These are phyloP conservation scores for Cutaneotrichosporon curvatum DNA, from an alignment of 1,284 basidiomycete species.

Conservation along the genomic window DNA sequence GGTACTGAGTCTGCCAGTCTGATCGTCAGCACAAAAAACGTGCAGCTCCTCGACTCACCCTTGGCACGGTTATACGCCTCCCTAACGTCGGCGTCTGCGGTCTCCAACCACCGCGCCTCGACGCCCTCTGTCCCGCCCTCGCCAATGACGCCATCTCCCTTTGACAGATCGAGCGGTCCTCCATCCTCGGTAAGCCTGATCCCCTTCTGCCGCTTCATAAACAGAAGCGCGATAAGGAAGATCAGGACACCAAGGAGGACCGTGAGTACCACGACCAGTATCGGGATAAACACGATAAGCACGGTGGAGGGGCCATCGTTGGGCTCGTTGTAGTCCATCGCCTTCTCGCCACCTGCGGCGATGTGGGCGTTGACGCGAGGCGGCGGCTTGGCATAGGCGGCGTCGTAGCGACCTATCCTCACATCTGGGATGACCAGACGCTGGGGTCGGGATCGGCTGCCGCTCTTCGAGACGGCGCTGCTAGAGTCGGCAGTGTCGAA, in stretches of 20 bases:
- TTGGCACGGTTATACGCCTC: slow-evolving; percentile 77
- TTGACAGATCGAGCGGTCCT: slow-evolving; percentile 86
- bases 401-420: too few relatives aligned
- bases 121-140: slow-evolving; percentile 87
- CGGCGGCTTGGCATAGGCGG: too few relatives aligned
- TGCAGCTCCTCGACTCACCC: slow-evolving; percentile 53
- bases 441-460: not conserved
- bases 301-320: slow-evolving; percentile 30
- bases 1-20: slow-evolving; percentile 88
- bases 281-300: slow-evolving; percentile 54
- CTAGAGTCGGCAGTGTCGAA: not conserved
- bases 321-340: not conserved
- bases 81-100: slow-evolving; percentile 59
- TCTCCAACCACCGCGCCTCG: slow-evolving; percentile 89
- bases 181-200: slow-evolving; percentile 78
- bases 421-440: too few relatives aligned
- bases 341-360: too few relatives aligned
- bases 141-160: slow-evolving; percentile 79
- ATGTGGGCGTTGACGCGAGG: too few relatives aligned
- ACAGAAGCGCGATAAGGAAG: slow-evolving; percentile 78
- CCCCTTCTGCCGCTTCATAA: slow-evolving; percentile 70
- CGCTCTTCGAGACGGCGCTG: not conserved
- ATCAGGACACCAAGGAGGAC: slow-evolving; percentile 85
- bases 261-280: slow-evolving; percentile 84
- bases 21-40: slow-evolving; percentile 5